phyloP scores from a whole-genome alignment of 169 alveolate genomes.

The Theileria orientalis region DNA sequence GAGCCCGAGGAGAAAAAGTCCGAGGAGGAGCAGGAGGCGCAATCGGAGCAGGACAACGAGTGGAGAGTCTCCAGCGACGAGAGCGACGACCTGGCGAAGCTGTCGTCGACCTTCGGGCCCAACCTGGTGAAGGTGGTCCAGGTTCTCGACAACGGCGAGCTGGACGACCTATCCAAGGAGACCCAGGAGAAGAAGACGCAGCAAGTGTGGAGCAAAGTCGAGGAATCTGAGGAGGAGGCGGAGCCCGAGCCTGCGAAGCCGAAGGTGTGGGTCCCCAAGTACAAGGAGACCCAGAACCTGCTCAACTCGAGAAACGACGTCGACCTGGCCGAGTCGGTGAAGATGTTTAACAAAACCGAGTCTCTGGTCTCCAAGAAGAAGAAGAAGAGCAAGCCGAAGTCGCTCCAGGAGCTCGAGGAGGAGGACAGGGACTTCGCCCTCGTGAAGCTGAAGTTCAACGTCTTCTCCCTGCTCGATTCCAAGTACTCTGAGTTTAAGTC shows the following conservation, averaged over 20 bases:
- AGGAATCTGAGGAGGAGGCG: conserved; percentile 20
- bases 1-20: conserved; percentile 29
- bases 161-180: conserved; percentile 20
- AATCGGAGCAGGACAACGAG: conserved; percentile 65
- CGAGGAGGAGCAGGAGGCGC: conserved; percentile 46
- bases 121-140: conserved; percentile 45
- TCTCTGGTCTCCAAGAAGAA: conserved; percentile 2
- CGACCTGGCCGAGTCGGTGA: conserved; percentile 64
- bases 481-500: conserved; percentile 34
- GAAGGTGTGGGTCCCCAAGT: conserved; percentile 62
- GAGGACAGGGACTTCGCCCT: conserved; percentile 10
- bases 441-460: conserved; percentile 54
- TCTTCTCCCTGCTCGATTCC: conserved; percentile 38
- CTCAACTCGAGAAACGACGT: conserved; percentile 36
- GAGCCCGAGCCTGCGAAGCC: conserved; percentile 28
- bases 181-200: conserved; percentile 37
- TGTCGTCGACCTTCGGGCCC: conserved; percentile 31
- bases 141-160: conserved; percentile 43
- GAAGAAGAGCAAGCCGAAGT: conserved; percentile 47
- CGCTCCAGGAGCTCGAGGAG: conserved; percentile 16
- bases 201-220: conserved; percentile 44
- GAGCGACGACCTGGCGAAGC: conserved; percentile 14
- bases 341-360: conserved; percentile 57
- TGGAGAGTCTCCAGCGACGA: conserved; percentile 67
- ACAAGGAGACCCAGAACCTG: conserved; percentile 14